Conservation (phyloP, 345 rosid genomes). For the Corchorus olitorius region DNA sequence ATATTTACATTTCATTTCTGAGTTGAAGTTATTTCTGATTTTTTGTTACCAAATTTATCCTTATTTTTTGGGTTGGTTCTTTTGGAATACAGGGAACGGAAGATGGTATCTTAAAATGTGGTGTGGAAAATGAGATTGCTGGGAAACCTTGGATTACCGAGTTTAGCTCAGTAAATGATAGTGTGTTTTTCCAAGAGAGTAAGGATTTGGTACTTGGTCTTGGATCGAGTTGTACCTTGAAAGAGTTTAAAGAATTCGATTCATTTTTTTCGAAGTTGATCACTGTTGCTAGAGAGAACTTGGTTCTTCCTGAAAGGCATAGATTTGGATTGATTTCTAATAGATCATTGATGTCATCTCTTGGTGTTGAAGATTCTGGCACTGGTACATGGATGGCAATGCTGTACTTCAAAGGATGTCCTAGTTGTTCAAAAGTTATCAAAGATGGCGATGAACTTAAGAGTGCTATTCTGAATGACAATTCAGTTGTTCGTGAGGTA, state of each 20-base stretch:
- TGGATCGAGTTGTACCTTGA: conserved; percentile 55
- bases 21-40: conserved; percentile 25
- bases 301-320: conserved; percentile 65
- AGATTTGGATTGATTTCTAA: conserved; percentile 79
- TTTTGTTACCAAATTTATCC: conserved; percentile 3
- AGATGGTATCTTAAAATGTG: conserved; percentile 56
- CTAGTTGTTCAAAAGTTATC: conserved; percentile 65
- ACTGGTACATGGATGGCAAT: conserved; percentile 66
- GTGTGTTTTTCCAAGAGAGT: conserved; percentile 38
- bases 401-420: conserved; percentile 70
- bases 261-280: conserved; percentile 63
- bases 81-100: conserved; percentile 44
- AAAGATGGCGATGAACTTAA: conserved; percentile 57
- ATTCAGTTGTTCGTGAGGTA: conserved; percentile 69
- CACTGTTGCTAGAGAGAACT: conserved; percentile 59
- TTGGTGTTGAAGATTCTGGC: conserved; percentile 49
- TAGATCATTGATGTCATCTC: conserved; percentile 53
- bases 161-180: conserved; percentile 48
- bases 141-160: conserved; percentile 69
- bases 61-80: conserved; percentile 13
- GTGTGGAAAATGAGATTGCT: conserved; percentile 44
- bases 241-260: conserved; percentile 66
- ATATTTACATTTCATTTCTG: conserved; percentile 34
- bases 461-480: conserved; percentile 45
- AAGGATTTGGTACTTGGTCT: conserved; percentile 27